Conservation (phyloP, 2,329 filamentous ascomycete genomes). For the Colletotrichum eleusines region DNA sequence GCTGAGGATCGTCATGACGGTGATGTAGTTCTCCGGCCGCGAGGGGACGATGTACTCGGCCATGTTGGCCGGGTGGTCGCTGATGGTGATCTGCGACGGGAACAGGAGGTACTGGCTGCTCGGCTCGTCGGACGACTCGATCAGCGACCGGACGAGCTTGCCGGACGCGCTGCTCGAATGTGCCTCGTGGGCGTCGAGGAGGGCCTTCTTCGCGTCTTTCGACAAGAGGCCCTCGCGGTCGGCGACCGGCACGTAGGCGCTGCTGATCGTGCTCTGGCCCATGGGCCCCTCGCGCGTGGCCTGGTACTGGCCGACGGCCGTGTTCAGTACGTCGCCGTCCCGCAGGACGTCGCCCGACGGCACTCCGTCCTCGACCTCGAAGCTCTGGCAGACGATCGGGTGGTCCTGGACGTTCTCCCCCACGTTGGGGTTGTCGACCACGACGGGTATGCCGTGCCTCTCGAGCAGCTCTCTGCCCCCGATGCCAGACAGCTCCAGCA, state of each 20-base stretch:
- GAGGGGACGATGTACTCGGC: conserved; percentile 43
- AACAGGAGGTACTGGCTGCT: conserved; percentile 52
- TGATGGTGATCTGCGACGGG: conserved; percentile 48
- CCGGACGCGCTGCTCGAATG: conserved; percentile 37
- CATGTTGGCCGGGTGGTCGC: conserved; percentile 46
- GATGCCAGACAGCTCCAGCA: conserved; percentile 59
- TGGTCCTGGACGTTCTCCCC: conserved; percentile 59
- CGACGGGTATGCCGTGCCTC: conserved; percentile 47
- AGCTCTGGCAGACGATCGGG: conserved; percentile 51
- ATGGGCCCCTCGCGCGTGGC: conserved; percentile 51
- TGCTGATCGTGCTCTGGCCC: conserved; percentile 44
- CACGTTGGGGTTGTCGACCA: conserved; percentile 52
- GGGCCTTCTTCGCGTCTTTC: conserved; percentile 43
- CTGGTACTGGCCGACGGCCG: conserved; percentile 52
- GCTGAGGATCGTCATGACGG: conserved; percentile 68
- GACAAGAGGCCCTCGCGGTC: conserved; percentile 47
- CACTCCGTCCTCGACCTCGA: conserved; percentile 56
- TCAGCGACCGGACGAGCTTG: conserved; percentile 45
- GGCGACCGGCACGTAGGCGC: conserved; percentile 50
- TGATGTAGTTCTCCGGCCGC: conserved; percentile 63
- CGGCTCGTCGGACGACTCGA: conserved; percentile 48
- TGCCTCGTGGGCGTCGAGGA: conserved; percentile 45
- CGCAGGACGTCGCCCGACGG: conserved; percentile 53
- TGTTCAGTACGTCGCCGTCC: conserved; percentile 49
- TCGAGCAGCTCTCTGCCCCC: conserved; percentile 51